Base-by-base conservation (phyloP, 495 filamentous ascomycete species). In the Lindgomyces ingoldianus region DNA sequence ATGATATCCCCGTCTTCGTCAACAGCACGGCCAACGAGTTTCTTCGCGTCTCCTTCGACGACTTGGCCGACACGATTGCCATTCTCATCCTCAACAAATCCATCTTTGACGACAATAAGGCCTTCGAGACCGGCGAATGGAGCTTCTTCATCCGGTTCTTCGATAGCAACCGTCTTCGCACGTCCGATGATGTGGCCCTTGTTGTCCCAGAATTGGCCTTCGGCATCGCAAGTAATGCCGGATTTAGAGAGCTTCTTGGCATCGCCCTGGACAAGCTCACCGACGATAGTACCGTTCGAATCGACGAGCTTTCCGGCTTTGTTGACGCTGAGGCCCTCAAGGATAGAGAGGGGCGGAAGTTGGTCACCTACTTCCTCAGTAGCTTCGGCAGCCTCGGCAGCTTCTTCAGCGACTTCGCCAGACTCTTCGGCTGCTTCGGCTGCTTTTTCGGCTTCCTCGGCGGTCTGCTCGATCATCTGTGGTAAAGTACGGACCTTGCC, bases 1-100 rank as follows among this genome's bases (percentile, higher is more conserved):
- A 85, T 75, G 52, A 88, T 78, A 60, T 89, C 85, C 36, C 85
- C 85, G 57, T 88, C 85, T 69, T 87, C 84, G 39, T 88, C 85
- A 22, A 88, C 84, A 19, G 78, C 75, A 29, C 82, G 81, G 27
- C 85, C 85, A 33, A 86, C 77, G 16, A 88, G 77, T 72, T 86
- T 88, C 79, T 85, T 84, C 10, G 83, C 74, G 53, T 88, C 84
- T 21, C 84, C 86, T 68, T 88, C 84, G 44, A 81, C 74, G 26
- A 88, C 74, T 60, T 78, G 66, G 46, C 85, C 86, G 45, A 88
- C 83, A 16, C 77, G 80, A 60, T 81, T 83, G 47, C 81, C 80
- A 63, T 85, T 83, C 60, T 82, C 80, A 52, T 89, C 86, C 62
- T 84, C 80, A 44, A 87, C 78, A 68, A 74, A 83, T 25, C 85